A percentile compares a stretch with the other conserved stretches of the same genome.
phyloP scores from a whole-genome alignment of 2,329 filamentous ascomycete genomes.

The Ceratocystis papillata region DNA sequence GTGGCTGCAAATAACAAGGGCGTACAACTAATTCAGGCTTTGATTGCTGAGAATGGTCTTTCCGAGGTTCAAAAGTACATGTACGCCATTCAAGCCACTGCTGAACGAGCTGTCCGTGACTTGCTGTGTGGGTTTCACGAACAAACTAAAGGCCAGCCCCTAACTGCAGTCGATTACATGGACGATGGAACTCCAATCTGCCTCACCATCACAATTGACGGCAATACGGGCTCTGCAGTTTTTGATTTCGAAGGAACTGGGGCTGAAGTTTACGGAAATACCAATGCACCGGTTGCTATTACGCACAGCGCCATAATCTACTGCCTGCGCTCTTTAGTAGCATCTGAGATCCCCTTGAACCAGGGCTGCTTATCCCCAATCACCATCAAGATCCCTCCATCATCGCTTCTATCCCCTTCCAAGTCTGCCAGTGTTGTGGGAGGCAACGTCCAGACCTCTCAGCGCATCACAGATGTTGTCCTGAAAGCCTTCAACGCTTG shows the following conservation, averaged over 20 bases:
- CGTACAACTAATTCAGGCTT: constrained; percentile 63
- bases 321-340: constrained; percentile 67
- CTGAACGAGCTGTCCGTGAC: constrained; percentile 61
- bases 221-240: constrained; percentile 61
- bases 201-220: constrained; percentile 63
- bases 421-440: constrained; percentile 71
- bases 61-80: constrained; percentile 76
- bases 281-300: constrained; percentile 71
- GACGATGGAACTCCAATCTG: constrained; percentile 71
- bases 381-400: constrained; percentile 59
- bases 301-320: constrained; percentile 84
- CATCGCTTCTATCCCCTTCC: constrained; percentile 63
- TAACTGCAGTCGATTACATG: constrained; percentile 69
- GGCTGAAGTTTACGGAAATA: constrained; percentile 67
- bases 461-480: constrained; percentile 38
- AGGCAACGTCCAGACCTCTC: constrained; percentile 55
- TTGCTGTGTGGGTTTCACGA: constrained; percentile 61
- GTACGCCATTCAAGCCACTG: constrained; percentile 68
- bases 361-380: constrained; percentile 72
- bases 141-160: constrained; percentile 57
- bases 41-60: constrained; percentile 70
- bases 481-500: constrained; percentile 67
- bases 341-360: constrained; percentile 71
- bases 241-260: constrained; percentile 76
- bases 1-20: constrained; percentile 78